Evolutionary conservation across 176 grass and related monocot genomes (phyloP).

Genomic region (Avena eriantha): DNA sequence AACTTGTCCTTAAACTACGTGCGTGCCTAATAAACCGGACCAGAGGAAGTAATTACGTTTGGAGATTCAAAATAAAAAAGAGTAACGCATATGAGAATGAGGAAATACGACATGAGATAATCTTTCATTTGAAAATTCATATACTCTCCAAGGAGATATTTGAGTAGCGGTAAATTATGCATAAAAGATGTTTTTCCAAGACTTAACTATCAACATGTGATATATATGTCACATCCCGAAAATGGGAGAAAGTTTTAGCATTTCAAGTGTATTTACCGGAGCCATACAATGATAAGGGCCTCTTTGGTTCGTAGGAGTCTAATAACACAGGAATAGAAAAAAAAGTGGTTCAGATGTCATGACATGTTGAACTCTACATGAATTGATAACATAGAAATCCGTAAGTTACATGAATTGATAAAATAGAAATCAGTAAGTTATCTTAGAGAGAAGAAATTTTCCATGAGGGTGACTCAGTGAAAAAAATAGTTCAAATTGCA

Average conservation of each 20-base stretch:
- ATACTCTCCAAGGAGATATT: neutral
- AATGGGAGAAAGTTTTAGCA: neutral
- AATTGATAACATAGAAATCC: neutral
- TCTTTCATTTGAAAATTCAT: neutral
- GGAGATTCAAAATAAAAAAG: neutral
- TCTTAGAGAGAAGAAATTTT: neutral
- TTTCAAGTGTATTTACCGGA: neutral
- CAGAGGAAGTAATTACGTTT: neutral
- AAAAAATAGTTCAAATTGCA: neutral
- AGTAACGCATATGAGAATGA: neutral
- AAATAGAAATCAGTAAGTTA: too few species aligned
- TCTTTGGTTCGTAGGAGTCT: neutral
- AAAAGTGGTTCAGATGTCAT: neutral
- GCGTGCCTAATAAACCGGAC: too few species aligned
- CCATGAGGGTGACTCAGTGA: too few species aligned
- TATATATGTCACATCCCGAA: neutral
- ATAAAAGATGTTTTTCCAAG: neutral
- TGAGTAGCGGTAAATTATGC: too few species aligned
- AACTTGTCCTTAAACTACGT: too few species aligned
- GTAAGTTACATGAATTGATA: too few species aligned
- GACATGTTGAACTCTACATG: neutral
- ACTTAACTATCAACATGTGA: neutral
- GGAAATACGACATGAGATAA: neutral
- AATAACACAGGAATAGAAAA: neutral
- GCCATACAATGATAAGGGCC: neutral